Evolutionary conservation across 192 early-diverging fungal species (phyloP).

Genomic region (Polychytrium aggregatum): DNA sequence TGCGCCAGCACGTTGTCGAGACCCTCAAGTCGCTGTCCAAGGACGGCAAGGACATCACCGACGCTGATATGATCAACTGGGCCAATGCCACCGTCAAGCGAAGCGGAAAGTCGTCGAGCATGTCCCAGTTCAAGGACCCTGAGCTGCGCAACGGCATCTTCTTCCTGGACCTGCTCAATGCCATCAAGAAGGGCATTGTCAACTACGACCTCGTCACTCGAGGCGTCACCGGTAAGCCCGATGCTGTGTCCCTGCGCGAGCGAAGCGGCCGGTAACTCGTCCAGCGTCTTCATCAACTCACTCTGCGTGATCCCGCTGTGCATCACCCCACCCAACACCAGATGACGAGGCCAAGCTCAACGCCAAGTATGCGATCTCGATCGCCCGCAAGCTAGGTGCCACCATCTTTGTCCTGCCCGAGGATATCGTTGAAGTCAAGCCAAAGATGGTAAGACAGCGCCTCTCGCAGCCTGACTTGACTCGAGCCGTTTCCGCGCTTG

Average conservation of each 20-base stretch:
- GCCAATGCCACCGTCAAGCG: constrained; percentile 70
- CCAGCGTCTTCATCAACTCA: no score
- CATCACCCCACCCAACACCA: no score
- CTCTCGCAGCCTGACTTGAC: neutral
- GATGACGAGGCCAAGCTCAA: constrained; percentile 87
- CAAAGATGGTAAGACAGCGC: constrained; percentile 69
- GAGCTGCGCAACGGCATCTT: constrained; percentile 67
- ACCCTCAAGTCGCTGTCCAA: constrained; percentile 79
- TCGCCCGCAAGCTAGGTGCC: constrained; percentile 96
- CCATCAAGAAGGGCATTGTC: constrained; percentile 84
- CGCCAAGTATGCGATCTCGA: constrained; percentile 93
- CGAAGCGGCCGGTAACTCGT: no score
- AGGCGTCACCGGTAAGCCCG: constrained; percentile 46
- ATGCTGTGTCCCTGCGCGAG: no score
- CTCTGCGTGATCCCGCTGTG: no score
- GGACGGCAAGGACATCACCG: constrained; percentile 74
- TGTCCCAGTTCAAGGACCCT: constrained; percentile 78
- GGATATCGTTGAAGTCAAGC: constrained; percentile 96
- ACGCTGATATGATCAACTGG: constrained; percentile 89
- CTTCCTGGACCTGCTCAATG: constrained; percentile 85
- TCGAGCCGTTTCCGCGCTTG: neutral
- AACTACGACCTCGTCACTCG: constrained; percentile 73
- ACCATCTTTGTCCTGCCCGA: constrained; percentile 97
- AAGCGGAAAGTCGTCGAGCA: constrained; percentile 54
- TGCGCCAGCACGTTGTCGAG: constrained; percentile 93